Evolutionary conservation across 1,284 basidiomycete genomes (phyloP), one percentile per base, ranked within the genome.

Genomic region (Trametes sp.): DNA sequence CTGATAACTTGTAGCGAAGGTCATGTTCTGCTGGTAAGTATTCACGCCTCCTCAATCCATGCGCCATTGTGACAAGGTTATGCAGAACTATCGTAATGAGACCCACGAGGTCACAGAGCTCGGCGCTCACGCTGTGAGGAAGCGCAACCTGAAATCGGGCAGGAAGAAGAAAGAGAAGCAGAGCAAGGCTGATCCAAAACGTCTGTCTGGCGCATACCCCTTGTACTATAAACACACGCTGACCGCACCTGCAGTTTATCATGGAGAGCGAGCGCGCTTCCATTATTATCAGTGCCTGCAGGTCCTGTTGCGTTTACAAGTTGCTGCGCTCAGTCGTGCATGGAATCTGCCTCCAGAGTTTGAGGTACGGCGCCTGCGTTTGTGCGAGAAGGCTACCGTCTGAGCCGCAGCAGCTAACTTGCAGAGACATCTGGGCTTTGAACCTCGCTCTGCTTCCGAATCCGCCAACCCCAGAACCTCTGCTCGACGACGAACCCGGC

Each of bases 261-360:
- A 94, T 68, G 94, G 93, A 10, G 82, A 85, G 23, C 83, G 89
- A 56, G 92, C 88, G 2, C 84, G 88, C 48, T 94, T 84, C 72
- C 86, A 90, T 58, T 93, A 93, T 68, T 89, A 93, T 63, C 89
- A 95, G 67, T 93, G 90, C 67, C 79, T 93, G 36, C 95, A 96
- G 73, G 77, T 94, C 0, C 77, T 96, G 55, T 78, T 96, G 9
- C 82, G 94, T 16, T 84, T 88, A 69, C 95, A 97, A 75, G 77
- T 93, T 3, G 78, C 80, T 7, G 84, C 85, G n/a, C 74, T 96
- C 49, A 81, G 73, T 6, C 71, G 76, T 24, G 68, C 89, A 4
- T 96, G 94, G 94, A 73, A 80, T 14, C 78, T 96, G 8, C 93
- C 94, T 8, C 75, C 83, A 0, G 89, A 92, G 63, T 92, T 93